These are phyloP conservation scores for Calophaca sinica DNA, from an alignment of 306 rosid species.

Conservation along the genomic window DNA sequence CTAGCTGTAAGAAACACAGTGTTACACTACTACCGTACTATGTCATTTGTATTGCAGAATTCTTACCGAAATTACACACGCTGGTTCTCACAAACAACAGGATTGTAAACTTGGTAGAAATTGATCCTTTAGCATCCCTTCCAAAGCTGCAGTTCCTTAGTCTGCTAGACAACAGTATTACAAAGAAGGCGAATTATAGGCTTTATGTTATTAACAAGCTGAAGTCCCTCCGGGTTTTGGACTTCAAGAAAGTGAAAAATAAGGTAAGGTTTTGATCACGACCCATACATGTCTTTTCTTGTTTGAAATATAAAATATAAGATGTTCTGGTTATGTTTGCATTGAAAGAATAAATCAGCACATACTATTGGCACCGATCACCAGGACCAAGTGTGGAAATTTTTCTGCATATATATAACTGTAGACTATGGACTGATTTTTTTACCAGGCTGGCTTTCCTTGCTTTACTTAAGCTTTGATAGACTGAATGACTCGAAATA, in stretches of 20 bases:
- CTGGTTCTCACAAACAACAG: slow-evolving; percentile 93
- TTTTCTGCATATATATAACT: not conserved
- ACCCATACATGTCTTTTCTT: not conserved
- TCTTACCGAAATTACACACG: slow-evolving; percentile 83
- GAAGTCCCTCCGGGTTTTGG: slow-evolving; percentile 80
- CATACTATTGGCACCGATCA: not conserved
- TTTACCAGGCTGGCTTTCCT: slow-evolving; percentile 5
- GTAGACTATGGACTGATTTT: slow-evolving; percentile 2
- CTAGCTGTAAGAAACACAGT: not conserved
- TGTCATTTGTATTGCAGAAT: slow-evolving; percentile 64
- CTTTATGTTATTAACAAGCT: slow-evolving; percentile 82
- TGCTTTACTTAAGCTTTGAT: not conserved
- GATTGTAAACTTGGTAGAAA: slow-evolving; percentile 91
- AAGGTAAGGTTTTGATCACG: slow-evolving; percentile 57
- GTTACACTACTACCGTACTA: slow-evolving; percentile 10
- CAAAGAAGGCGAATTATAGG: slow-evolving; percentile 87
- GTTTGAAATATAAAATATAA: slow-evolving; percentile 25
- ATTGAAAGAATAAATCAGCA: slow-evolving; percentile 19
- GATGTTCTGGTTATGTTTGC: not conserved
- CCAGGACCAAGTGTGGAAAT: slow-evolving; percentile 1
- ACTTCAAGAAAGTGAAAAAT: slow-evolving; percentile 82
- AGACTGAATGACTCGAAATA: slow-evolving; percentile 28
- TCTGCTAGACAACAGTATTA: slow-evolving; percentile 84
- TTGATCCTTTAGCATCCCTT: slow-evolving; percentile 85
- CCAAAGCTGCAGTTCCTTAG: slow-evolving; percentile 83